These are phyloP conservation scores for Torulaspora maleeae DNA, from an alignment of 805 yeast species.

Conservation along the genomic window DNA sequence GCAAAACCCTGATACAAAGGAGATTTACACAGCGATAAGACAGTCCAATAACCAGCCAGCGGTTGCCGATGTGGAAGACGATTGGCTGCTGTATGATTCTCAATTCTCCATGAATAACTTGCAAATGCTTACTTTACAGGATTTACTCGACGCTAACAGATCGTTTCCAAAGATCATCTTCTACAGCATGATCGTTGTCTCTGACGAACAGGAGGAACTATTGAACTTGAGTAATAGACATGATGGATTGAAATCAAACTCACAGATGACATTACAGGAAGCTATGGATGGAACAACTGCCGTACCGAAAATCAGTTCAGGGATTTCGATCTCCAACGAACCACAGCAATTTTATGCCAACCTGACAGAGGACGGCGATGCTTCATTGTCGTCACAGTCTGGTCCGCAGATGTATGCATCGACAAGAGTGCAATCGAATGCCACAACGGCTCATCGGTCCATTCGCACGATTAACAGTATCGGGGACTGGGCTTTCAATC, in stretches of 20 bases:
- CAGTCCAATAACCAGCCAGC: constrained; percentile 29
- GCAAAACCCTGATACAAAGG: constrained; percentile 24
- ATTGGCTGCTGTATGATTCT: constrained; percentile 41
- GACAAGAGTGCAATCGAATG: constrained; percentile 24
- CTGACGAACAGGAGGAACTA: constrained; percentile 8
- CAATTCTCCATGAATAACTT: constrained; percentile 37
- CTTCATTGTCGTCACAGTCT: constrained; percentile 12
- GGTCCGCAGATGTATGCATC: constrained; percentile 24
- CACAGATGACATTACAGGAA: constrained; percentile 2
- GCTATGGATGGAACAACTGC: not conserved
- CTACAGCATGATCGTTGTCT: constrained; percentile 27
- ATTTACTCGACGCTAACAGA: constrained; percentile 30
- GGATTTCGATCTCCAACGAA: constrained; percentile 8
- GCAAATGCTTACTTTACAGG: constrained; percentile 35
- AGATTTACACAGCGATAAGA: constrained; percentile 33
- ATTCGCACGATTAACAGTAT: constrained; percentile 30
- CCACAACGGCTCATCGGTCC: constrained; percentile 31
- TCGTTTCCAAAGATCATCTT: constrained; percentile 34
- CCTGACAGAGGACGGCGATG: constrained; percentile 27
- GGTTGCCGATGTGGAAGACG: constrained; percentile 35
- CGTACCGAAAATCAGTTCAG: constrained; percentile 4
- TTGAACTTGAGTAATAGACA: not conserved
- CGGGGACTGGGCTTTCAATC: constrained; percentile 28
- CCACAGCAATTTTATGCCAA: constrained; percentile 20
- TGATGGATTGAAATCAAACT: not conserved